Evolutionary conservation across 306 rosid species (phyloP).

Genomic region (Pyrus betulifolia): DNA sequence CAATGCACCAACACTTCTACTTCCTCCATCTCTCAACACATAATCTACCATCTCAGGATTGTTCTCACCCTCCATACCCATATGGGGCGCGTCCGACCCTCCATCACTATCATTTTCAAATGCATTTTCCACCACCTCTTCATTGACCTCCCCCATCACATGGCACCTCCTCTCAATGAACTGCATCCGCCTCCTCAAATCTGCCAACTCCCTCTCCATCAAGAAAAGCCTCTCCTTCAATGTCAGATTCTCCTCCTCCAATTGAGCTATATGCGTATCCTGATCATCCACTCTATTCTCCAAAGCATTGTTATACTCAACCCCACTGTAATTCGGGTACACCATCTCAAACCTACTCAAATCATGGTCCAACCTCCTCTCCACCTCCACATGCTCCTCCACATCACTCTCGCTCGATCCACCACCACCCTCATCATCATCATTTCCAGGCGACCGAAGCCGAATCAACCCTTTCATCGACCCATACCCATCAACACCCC

Average conservation of each 20-base stretch:
- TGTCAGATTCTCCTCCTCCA: slow-evolving; percentile 91
- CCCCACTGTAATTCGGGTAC: slow-evolving; percentile 66
- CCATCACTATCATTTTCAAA: slow-evolving; percentile 60
- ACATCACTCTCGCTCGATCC: slow-evolving; percentile 90
- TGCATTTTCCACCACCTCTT: slow-evolving; percentile 35
- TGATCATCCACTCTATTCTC: slow-evolving; percentile 95
- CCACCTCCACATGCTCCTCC: slow-evolving; percentile 89
- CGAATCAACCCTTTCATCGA: slow-evolving; percentile 78
- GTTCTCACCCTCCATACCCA: slow-evolving; percentile 38
- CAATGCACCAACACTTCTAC: slow-evolving; percentile 7
- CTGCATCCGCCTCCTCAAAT: slow-evolving; percentile 67
- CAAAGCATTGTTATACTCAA: slow-evolving; percentile 60
- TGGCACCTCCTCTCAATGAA: slow-evolving; percentile 39
- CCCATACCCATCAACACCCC: slow-evolving; percentile 81
- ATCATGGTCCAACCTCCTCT: slow-evolving; percentile 86
- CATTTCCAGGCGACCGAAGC: slow-evolving; percentile 44
- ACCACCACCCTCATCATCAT: slow-evolving; percentile 30
- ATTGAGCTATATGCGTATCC: slow-evolving; percentile 79
- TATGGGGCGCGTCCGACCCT: slow-evolving; percentile 54
- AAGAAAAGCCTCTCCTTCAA: slow-evolving; percentile 82
- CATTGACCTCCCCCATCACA: slow-evolving; percentile 22
- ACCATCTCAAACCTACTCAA: slow-evolving; percentile 93
- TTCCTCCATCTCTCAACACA: slow-evolving; percentile 25
- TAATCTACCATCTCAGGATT: slow-evolving; percentile 38
- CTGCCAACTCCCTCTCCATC: slow-evolving; percentile 78